phyloP scores from a whole-genome alignment of 805 yeast species.

The Ogataea methylovora region DNA sequence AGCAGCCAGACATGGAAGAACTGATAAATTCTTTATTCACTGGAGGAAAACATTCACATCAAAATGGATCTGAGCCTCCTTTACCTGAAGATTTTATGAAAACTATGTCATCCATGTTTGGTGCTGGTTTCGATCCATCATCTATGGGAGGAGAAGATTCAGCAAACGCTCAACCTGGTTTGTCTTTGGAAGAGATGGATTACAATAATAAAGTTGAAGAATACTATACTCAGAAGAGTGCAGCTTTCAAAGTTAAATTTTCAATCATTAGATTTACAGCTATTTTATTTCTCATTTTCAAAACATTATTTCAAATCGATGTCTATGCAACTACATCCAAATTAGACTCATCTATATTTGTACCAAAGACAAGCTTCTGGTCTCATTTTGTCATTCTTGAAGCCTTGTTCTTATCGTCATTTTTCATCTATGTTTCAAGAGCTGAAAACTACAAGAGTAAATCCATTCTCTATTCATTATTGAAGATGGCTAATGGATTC shows the following conservation, averaged over 20 bases:
- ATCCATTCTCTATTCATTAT: conserved; percentile 6
- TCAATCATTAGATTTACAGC: conserved; percentile 10
- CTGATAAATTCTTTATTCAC: conserved; percentile 5
- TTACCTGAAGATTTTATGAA: conserved; percentile 24
- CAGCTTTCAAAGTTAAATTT: conserved; percentile 8
- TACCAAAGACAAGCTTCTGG: conserved; percentile 13
- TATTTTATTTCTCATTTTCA: conserved; percentile 7
- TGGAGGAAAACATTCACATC: conserved; percentile 1
- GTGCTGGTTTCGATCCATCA: conserved; percentile 2
- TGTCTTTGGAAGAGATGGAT: conserved; percentile 8
- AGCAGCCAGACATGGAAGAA: conserved; percentile 8
- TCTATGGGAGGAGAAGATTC: neutral
- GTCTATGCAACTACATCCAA: conserved; percentile 7
- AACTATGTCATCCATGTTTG: conserved; percentile 17
- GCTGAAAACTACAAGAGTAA: conserved; percentile 2
- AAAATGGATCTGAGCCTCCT: conserved; percentile 1
- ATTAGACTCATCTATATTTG: conserved; percentile 3
- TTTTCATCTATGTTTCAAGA: conserved; percentile 7
- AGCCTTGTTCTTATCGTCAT: conserved; percentile 7
- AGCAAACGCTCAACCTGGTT: neutral
- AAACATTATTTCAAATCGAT: conserved; percentile 2
- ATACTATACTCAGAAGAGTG: conserved; percentile 7
- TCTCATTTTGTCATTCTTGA: conserved; percentile 15
- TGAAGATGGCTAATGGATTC: conserved; percentile 14
- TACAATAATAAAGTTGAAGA: conserved; percentile 7